A percentile compares a stretch with the other conserved stretches of the same genome.
Evolutionary conservation across 352 stramenopile species (phyloP).

Genomic region (Phytophthora brassicae): DNA sequence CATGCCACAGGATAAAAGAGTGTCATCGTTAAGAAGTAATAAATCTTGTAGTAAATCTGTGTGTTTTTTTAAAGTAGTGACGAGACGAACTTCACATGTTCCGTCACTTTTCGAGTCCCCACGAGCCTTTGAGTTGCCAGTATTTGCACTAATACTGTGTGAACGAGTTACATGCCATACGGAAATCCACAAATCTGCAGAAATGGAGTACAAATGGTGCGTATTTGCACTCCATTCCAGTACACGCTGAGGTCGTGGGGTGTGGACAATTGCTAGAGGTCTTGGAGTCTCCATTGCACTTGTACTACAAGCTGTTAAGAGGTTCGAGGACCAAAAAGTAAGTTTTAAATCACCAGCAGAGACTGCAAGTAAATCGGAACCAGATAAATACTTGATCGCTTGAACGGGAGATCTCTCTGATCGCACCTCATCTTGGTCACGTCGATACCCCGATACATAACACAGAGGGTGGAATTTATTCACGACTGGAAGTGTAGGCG

Average conservation of each 20-base stretch:
- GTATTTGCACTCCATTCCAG: conserved; percentile 66
- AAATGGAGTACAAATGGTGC: conserved; percentile 70
- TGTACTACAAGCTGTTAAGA: conserved; percentile 62
- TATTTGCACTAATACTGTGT: conserved; percentile 8
- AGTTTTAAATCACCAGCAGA: conserved; percentile 77
- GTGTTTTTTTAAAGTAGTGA: conserved; percentile 66
- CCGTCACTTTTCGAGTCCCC: conserved; percentile 32
- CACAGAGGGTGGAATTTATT: conserved; percentile 79
- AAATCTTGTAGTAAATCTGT: conserved; percentile 74
- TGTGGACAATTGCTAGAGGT: conserved; percentile 70
- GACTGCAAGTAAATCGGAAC: conserved; percentile 62
- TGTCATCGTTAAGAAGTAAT: conserved; percentile 71
- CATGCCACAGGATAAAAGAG: conserved; percentile 73
- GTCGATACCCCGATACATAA: conserved; percentile 68
- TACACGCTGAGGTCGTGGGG: conserved; percentile 63
- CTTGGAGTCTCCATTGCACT: conserved; percentile 63
- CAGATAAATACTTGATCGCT: conserved; percentile 65
- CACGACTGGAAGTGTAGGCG: conserved; percentile 44
- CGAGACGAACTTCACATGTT: conserved; percentile 53
- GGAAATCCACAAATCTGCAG: conserved; percentile 64
- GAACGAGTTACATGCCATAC: conserved; percentile 57
- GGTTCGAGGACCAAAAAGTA: conserved; percentile 68
- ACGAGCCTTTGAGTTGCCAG: conserved; percentile 22
- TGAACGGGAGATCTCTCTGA: conserved; percentile 79
- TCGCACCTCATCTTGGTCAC: conserved; percentile 74